A percentile compares a stretch with the other conserved stretches of the same genome.
Evolutionary conservation across 345 rosid species (phyloP).

Genomic region (Moringa oleifera): DNA sequence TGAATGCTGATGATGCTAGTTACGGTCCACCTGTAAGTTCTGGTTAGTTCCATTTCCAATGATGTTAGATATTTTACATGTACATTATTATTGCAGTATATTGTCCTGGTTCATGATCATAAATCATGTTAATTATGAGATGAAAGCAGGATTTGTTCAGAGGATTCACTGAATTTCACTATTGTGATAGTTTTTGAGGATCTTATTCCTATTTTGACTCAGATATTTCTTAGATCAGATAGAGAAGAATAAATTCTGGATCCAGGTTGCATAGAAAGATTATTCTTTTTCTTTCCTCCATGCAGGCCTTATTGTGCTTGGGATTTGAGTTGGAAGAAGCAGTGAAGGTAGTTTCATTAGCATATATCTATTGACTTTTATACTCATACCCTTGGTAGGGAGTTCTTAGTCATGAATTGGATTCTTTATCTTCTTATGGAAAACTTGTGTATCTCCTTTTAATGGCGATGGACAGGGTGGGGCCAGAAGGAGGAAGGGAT

Average conservation of each 20-base stretch:
- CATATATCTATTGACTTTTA: background rate
- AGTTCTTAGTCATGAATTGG: background rate
- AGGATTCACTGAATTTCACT: background rate
- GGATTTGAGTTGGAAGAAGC: constrained; percentile 66
- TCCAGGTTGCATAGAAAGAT: background rate
- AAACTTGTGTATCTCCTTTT: too few relatives aligned
- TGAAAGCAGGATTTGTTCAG: background rate
- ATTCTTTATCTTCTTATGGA: background rate
- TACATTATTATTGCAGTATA: too few relatives aligned
- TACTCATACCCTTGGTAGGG: background rate
- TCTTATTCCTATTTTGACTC: background rate
- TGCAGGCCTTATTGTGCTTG: constrained; percentile 67
- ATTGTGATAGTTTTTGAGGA: background rate
- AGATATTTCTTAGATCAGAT: background rate
- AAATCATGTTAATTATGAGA: too few relatives aligned
- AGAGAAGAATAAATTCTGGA: background rate
- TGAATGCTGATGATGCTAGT: constrained; percentile 59
- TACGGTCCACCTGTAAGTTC: constrained; percentile 92
- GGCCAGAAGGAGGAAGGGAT: background rate
- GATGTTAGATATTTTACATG: background rate
- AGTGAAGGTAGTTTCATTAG: constrained; percentile 38
- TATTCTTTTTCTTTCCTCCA: background rate
- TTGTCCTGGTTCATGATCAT: background rate
- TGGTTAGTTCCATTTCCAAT: constrained; percentile 27
- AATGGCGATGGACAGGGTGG: too few relatives aligned